A percentile compares a stretch with the other conserved stretches of the same genome.
Evolutionary conservation across 2,329 filamentous ascomycete genomes (phyloP).

Genomic region (Pyrenochaeta sp.): DNA sequence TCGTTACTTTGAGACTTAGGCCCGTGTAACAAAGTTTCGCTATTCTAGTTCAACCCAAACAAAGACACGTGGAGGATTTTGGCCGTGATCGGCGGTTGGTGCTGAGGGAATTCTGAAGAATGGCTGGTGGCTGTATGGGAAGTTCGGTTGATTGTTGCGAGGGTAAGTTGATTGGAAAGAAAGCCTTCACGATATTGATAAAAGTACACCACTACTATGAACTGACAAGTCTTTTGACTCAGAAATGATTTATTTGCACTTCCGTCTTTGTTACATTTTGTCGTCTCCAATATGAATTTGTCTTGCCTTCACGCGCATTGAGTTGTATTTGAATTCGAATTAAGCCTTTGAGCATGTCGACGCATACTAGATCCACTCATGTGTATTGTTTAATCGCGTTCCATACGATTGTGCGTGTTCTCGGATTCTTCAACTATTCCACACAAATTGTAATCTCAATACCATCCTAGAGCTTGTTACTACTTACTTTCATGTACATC

Average conservation of each 20-base stretch:
- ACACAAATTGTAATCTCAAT: slow-evolving; percentile 71
- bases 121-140: no score
- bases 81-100: no score
- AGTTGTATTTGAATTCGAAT: background rate
- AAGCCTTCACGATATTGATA: no score
- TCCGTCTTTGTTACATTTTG: no score
- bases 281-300: background rate
- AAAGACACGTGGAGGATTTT: no score
- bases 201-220: no score
- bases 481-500: background rate
- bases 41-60: no score
- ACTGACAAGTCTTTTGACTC: no score
- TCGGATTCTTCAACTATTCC: slow-evolving; percentile 21
- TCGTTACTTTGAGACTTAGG: slow-evolving; percentile 22
- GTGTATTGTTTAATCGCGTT: background rate
- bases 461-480: slow-evolving; percentile 61
- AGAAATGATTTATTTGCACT: no score
- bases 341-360: background rate
- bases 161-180: no score
- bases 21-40: background rate
- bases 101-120: no score
- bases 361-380: slow-evolving; percentile 2
- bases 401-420: background rate
- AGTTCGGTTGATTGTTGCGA: no score
- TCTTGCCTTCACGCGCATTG: background rate